Base-by-base conservation (phyloP, 768 basidiomycete genomes). In the Podaxis sp. region DNA sequence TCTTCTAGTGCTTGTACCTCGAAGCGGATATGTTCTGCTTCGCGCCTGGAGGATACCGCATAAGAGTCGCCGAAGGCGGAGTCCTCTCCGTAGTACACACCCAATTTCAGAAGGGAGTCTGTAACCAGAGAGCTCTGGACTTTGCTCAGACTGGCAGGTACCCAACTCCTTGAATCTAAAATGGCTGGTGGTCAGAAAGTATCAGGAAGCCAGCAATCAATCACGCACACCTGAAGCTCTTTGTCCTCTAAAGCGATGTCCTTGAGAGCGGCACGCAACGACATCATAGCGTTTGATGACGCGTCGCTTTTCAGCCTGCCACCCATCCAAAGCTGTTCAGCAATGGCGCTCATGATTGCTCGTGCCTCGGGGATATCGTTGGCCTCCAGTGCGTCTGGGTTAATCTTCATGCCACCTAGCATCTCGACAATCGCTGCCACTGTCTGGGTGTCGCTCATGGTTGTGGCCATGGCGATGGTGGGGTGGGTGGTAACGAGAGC, bases 261-360 rank as follows among this genome's bases (percentile, higher is more conserved):
- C 3, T 68, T 61, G n/a, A 79, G 52, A 5, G 70, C 65, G 17
- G 66, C 70, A 52, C 64, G 57, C 44, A 53, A 38, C 17, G n/a
- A 13, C n/a, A 44, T 15, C 13, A 17, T 61, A 52, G 4, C n/a
- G 61, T 38, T 28, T 7, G 33, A 42, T 57, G 48, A 65, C 39
- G n/a, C 55, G 63, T 33, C 26, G 12, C 15, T 44, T 5, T 13
- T 44, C 33, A 44, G 42, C 42, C 48, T 59, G 38, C 67, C 66
- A 28, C 49, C 64, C 5, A 51, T 33, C 12, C 51, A 44, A 33
- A 70, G 59, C 62, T 78, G 78, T 19, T 61, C 67, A 6, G 71
- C 71, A 12, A 80, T 63, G 74, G 75, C 76, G 30, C 75, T 66
- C 22, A 80, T 44, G 11, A 80, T 64, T 28, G 54, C 55, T 30